A percentile compares a stretch with the other conserved stretches of the same genome.
Evolutionary conservation across 2,329 filamentous ascomycete genomes (phyloP).

Genomic region (Calonectria hawksworthii): DNA sequence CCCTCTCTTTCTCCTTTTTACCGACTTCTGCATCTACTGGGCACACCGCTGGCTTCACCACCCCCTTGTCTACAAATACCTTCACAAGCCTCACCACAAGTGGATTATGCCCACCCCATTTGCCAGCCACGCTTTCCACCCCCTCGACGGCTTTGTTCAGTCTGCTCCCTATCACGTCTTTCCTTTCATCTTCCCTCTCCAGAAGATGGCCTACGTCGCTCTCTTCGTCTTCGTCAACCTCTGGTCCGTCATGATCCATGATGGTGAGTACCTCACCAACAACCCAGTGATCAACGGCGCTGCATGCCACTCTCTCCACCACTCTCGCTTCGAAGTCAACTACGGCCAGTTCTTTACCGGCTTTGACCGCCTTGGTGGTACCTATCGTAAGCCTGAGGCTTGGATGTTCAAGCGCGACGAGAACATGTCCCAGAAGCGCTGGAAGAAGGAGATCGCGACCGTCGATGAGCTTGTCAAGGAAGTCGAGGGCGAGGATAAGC

Average conservation of each 20-base stretch:
- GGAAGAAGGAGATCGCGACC: slow-evolving; percentile 81
- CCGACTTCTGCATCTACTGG: slow-evolving; percentile 92
- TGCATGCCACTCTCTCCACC: slow-evolving; percentile 87
- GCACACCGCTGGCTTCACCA: slow-evolving; percentile 91
- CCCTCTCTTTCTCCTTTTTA: slow-evolving; percentile 89
- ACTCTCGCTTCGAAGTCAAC: slow-evolving; percentile 73
- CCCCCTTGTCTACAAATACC: slow-evolving; percentile 81
- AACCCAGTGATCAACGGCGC: slow-evolving; percentile 94
- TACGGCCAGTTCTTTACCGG: slow-evolving; percentile 95
- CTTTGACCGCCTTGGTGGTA: slow-evolving; percentile 90
- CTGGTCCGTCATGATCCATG: slow-evolving; percentile 97
- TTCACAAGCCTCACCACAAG: slow-evolving; percentile 99
- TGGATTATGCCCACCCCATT: slow-evolving; percentile 99
- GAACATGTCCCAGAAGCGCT: slow-evolving; percentile 87
- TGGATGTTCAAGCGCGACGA: slow-evolving; percentile 87
- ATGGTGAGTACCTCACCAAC: slow-evolving; percentile 94
- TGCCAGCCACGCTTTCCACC: slow-evolving; percentile 95
- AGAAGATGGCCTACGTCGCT: slow-evolving; percentile 88
- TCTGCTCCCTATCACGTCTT: slow-evolving; percentile 93
- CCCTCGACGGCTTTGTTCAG: slow-evolving; percentile 90
- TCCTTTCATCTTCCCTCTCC: slow-evolving; percentile 91
- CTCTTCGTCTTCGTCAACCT: slow-evolving; percentile 95
- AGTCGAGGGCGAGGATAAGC: slow-evolving; percentile 72
- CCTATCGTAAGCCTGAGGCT: slow-evolving; percentile 87
- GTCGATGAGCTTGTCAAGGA: slow-evolving; percentile 83